phyloP scores from a whole-genome alignment of 495 filamentous ascomycete genomes.

The Cetradonia linearis region DNA sequence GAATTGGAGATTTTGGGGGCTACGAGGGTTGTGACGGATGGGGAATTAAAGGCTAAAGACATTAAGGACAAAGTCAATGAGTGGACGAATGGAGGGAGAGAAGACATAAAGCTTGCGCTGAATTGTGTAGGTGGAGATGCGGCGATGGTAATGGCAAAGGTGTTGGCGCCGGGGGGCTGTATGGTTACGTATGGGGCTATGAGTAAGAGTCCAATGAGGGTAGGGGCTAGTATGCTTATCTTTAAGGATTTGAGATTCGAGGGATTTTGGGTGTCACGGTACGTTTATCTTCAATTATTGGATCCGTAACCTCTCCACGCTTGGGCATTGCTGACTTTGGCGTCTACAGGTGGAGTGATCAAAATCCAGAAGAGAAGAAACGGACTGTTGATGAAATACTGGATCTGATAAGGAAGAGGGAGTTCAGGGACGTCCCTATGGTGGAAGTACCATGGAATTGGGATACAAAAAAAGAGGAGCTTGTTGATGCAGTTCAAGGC shows the following conservation, averaged over 20 bases:
- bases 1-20: conserved; percentile 65
- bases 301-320: no score
- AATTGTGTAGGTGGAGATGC: conserved; percentile 94
- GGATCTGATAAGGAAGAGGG: conserved; percentile 56
- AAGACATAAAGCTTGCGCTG: conserved; percentile 62
- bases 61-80: conserved; percentile 57
- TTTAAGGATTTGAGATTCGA: conserved; percentile 81
- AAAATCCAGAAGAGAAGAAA: conserved; percentile 62
- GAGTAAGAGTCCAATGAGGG: conserved; percentile 67
- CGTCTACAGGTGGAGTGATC: conserved; percentile 54
- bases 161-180: conserved; percentile 51
- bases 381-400: conserved; percentile 74
- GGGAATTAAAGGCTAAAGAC: conserved; percentile 53
- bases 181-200: conserved; percentile 95
- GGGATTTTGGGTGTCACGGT: conserved; percentile 83
- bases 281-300: background rate
- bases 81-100: conserved; percentile 56
- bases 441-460: conserved; percentile 70
- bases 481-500: conserved; percentile 56
- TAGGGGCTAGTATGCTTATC: conserved; percentile 73
- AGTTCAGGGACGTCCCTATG: conserved; percentile 74
- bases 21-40: conserved; percentile 73
- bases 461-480: conserved; percentile 54
- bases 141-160: conserved; percentile 60
- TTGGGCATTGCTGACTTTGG: background rate